These are phyloP conservation scores for Yarrowia sp. DNA, from an alignment of 805 yeast genomes.

Conservation along the genomic window DNA sequence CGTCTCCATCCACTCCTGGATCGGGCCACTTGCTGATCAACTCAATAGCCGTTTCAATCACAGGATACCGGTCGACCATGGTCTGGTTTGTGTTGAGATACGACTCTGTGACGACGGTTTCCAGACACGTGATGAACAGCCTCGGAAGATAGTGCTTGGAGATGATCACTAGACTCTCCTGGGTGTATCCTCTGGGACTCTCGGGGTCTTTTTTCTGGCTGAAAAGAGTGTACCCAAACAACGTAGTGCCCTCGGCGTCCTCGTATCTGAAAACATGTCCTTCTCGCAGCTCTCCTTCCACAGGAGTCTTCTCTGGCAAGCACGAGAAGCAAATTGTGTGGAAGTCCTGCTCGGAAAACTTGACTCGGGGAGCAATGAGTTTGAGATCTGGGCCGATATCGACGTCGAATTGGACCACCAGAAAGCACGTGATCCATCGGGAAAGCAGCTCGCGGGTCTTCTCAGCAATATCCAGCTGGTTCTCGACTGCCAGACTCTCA, in stretches of 20 bases:
- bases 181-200: constrained; percentile 33
- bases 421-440: constrained; percentile 31
- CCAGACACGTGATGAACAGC: constrained; percentile 32
- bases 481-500: constrained; percentile 31
- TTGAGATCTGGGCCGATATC: constrained; percentile 36
- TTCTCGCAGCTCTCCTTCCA: constrained; percentile 1
- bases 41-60: constrained; percentile 33
- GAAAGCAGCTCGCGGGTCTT: neutral
- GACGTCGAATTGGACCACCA: constrained; percentile 34
- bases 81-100: constrained; percentile 21
- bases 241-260: neutral
- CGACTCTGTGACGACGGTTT: constrained; percentile 26
- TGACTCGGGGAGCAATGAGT: constrained; percentile 34
- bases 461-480: constrained; percentile 26
- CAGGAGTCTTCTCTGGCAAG: constrained; percentile 33
- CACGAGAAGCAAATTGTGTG: constrained; percentile 35
- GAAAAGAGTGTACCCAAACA: constrained; percentile 33
- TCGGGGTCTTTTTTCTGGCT: constrained; percentile 29
- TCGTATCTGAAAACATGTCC: constrained; percentile 30
- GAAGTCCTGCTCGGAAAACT: constrained; percentile 34
- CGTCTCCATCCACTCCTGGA: constrained; percentile 26
- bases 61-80: constrained; percentile 32
- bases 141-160: constrained; percentile 30
- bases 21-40: constrained; percentile 35
- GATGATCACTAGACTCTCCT: constrained; percentile 34